These are phyloP conservation scores for Escovopsis sp. DNA, from an alignment of 2,329 filamentous ascomycete species.

Conservation along the genomic window DNA sequence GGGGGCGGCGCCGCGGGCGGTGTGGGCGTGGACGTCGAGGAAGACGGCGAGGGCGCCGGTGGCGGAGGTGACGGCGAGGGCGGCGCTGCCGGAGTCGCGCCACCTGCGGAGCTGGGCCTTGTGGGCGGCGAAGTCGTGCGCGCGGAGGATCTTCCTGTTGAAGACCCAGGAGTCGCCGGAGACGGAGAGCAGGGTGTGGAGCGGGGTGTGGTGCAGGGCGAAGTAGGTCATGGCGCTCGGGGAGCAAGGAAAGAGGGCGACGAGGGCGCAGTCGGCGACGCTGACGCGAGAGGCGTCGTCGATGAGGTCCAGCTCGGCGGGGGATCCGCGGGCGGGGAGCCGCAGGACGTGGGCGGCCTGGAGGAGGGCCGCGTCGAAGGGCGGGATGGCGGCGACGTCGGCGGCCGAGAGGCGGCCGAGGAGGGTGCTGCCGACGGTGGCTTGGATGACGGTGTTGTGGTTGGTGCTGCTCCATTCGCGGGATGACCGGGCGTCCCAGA, in stretches of 20 bases:
- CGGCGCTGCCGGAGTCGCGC: slow-evolving; percentile 29
- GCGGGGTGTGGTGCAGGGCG: slow-evolving; percentile 42
- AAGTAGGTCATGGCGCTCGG: slow-evolving; percentile 38
- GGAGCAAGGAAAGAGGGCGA: slow-evolving; percentile 28
- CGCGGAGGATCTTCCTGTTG: slow-evolving; percentile 33
- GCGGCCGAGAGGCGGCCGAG: no score
- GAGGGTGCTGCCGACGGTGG: slow-evolving; percentile 15
- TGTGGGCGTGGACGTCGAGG: slow-evolving; percentile 16
- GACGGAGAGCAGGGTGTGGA: slow-evolving; percentile 41
- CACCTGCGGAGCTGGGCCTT: slow-evolving; percentile 31
- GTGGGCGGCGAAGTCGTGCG: slow-evolving; percentile 30
- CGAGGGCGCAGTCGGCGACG: slow-evolving; percentile 16
- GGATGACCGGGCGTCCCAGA: slow-evolving; percentile 34
- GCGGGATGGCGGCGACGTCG: slow-evolving; percentile 19
- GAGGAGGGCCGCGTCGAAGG: slow-evolving; percentile 26
- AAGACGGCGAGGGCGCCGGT: slow-evolving; percentile 35
- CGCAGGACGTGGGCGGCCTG: slow-evolving; percentile 24
- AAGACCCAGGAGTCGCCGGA: slow-evolving; percentile 45
- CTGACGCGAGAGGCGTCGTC: slow-evolving; percentile 12
- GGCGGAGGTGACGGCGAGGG: slow-evolving; percentile 33
- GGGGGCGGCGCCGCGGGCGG: slow-evolving; percentile 5
- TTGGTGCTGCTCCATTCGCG: slow-evolving; percentile 30
- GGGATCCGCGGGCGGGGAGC: slow-evolving; percentile 20
- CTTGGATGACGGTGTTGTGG: slow-evolving; percentile 12
- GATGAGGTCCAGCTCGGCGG: slow-evolving; percentile 12